Percentiles rank a stretch among this genome's conserved stretches.
These are phyloP conservation scores for Ophiostoma populinum DNA, from an alignment of 2,329 filamentous ascomycete species.

Conservation along the genomic window DNA sequence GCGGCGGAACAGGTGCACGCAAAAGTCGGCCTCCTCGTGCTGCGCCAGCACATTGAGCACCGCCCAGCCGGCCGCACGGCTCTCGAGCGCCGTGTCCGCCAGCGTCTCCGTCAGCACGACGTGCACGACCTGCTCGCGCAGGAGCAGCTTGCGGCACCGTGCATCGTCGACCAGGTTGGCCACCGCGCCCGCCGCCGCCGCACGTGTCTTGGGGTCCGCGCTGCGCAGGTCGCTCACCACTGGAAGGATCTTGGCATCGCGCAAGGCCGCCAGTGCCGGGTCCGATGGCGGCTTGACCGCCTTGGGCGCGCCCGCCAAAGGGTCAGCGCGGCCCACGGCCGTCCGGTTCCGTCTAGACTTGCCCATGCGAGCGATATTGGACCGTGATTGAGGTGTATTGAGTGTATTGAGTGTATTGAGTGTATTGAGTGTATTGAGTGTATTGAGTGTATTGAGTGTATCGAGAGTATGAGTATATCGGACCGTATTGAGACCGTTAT, in stretches of 20 bases:
- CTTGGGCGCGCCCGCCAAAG: constrained; percentile 25
- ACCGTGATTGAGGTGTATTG: too few relatives aligned
- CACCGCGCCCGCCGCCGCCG: constrained; percentile 40
- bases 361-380: too few relatives aligned
- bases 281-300: constrained; percentile 42
- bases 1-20: constrained; percentile 43
- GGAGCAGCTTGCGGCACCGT: constrained; percentile 44
- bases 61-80: constrained; percentile 49
- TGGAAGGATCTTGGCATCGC: constrained; percentile 46
- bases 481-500: too few relatives aligned
- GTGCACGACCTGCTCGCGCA: constrained; percentile 48
- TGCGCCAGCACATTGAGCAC: constrained; percentile 43
- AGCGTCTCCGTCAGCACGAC: constrained; percentile 46
- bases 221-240: constrained; percentile 43
- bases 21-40: constrained; percentile 50
- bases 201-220: constrained; percentile 39
- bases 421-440: too few relatives aligned
- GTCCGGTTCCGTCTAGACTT: constrained; percentile 1
- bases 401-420: too few relatives aligned
- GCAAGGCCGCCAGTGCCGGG: constrained; percentile 44
- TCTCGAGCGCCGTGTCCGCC: constrained; percentile 44
- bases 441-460: too few relatives aligned
- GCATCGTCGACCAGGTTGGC: constrained; percentile 44
- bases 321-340: not conserved
- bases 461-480: too few relatives aligned